These are phyloP conservation scores for Fonsecaea pedrosoi DNA, from an alignment of 2,329 filamentous ascomycete species.

Conservation along the genomic window DNA sequence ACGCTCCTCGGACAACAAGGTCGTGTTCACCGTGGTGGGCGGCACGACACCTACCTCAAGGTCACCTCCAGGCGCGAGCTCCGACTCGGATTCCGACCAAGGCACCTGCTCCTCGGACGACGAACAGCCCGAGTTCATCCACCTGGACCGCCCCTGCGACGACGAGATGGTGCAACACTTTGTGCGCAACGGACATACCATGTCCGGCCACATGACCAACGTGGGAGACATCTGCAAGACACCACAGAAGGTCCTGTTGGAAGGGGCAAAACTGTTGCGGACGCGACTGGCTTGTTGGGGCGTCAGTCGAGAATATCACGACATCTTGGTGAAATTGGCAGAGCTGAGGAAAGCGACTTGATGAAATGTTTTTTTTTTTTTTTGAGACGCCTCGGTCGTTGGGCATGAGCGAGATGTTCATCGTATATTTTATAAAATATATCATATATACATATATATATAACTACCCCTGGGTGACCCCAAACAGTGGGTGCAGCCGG, in stretches of 20 bases:
- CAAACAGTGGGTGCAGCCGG: too few species aligned
- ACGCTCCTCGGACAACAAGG: neutral
- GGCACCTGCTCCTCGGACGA: slow-evolving; percentile 31
- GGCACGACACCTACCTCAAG: neutral
- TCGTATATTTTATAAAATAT: too few species aligned
- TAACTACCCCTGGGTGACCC: too few species aligned
- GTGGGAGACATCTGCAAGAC: slow-evolving; percentile 54
- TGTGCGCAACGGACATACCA: slow-evolving; percentile 57
- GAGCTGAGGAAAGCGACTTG: slow-evolving; percentile 38
- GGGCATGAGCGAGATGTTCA: neutral
- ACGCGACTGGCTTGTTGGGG: slow-evolving; percentile 45
- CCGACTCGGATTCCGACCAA: slow-evolving; percentile 26
- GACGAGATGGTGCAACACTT: slow-evolving; percentile 66
- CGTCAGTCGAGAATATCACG: slow-evolving; percentile 45
- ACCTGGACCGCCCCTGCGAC: slow-evolving; percentile 62
- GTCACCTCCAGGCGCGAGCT: neutral
- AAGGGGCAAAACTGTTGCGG: slow-evolving; percentile 37
- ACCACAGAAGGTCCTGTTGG: slow-evolving; percentile 36
- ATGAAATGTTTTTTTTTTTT: neutral
- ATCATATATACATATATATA: too few species aligned
- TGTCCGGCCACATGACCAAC: slow-evolving; percentile 60
- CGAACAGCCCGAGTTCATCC: slow-evolving; percentile 50
- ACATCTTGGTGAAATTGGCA: slow-evolving; percentile 45
- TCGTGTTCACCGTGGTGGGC: neutral
- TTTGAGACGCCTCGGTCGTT: neutral